Base-by-base conservation (phyloP, 2,329 filamentous ascomycete genomes). In the Setomelanomma holmii region DNA sequence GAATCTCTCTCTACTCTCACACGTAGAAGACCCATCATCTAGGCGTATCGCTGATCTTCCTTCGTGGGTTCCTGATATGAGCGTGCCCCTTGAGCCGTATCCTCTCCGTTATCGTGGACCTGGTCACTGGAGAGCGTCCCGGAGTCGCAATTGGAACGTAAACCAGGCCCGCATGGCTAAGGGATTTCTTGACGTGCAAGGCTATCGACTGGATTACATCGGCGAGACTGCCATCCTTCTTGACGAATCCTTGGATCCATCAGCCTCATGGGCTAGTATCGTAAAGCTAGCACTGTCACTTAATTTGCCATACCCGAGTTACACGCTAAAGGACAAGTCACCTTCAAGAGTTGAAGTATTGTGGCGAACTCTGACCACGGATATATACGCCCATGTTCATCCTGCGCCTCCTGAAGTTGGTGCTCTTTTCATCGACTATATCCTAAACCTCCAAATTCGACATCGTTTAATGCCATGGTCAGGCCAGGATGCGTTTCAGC, bases 1-100 rank as follows among this genome's bases (percentile, higher is more conserved):
- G 20, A 61, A 60, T 30, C 58, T 69, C 4, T 60, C 59, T 7
- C 45, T 65, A 23, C 52, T 69, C 6, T 66, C 58, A n/a, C 62
- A 67, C 33, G 56, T 64, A 6, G 58, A 69, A 49, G 66, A 69
- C 43, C 36, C 33, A 1, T 64, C 63, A 5, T 45, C 51, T 14
- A 56, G 58, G 16, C 45, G 42, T 12, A 59, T 58, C 21, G 20
- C 44, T 1, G 46, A 50, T 10, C 54, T 69, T 10, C 66, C 67
- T 4, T 66, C 64, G 4, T 69, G 66, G 64, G 67, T 68, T 4
- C 67, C 64, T 5, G 66, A 70, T 33, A 61, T 64, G 23, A 64
- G 56, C 38, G 58, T 65, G 20, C 48, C 52, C 5, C 53, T 66
- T 7, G 53, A 66, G 17, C 62, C 62, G 2, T 69, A 65, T 39